These are phyloP conservation scores for Phytophthora crassamura DNA, from an alignment of 352 stramenopile genomes.

Conservation along the genomic window DNA sequence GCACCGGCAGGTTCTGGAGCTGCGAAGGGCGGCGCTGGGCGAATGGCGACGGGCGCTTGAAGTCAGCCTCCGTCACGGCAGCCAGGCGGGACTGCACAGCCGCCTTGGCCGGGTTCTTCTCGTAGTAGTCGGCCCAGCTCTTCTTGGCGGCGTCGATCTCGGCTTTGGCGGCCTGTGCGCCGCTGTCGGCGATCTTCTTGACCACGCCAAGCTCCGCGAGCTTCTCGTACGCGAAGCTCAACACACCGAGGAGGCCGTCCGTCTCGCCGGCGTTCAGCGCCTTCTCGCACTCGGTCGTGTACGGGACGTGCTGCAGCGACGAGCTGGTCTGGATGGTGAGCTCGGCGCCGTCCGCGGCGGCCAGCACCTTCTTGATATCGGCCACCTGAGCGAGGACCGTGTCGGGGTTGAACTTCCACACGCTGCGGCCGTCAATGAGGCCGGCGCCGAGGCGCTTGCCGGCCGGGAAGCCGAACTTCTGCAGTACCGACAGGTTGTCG, in stretches of 20 bases:
- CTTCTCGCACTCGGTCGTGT: slow-evolving; percentile 82
- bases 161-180: slow-evolving; percentile 55
- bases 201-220: slow-evolving; percentile 87
- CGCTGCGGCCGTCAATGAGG: slow-evolving; percentile 90
- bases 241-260: slow-evolving; percentile 71
- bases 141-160: slow-evolving; percentile 71
- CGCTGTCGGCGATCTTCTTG: slow-evolving; percentile 72
- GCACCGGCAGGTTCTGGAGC: slow-evolving; percentile 69
- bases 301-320: slow-evolving; percentile 92
- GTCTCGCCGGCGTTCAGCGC: slow-evolving; percentile 77
- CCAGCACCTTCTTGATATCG: slow-evolving; percentile 71
- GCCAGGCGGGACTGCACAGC: slow-evolving; percentile 65
- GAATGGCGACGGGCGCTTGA: slow-evolving; percentile 86
- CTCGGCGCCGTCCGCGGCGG: slow-evolving; percentile 44
- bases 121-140: slow-evolving; percentile 74
- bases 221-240: slow-evolving; percentile 93
- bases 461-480: slow-evolving; percentile 87
- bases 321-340: slow-evolving; percentile 90
- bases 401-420: slow-evolving; percentile 90
- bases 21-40: slow-evolving; percentile 75
- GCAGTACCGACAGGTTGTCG: slow-evolving; percentile 81
- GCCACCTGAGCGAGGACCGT: slow-evolving; percentile 57
- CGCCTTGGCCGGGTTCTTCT: slow-evolving; percentile 84
- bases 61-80: slow-evolving; percentile 74
- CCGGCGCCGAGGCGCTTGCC: slow-evolving; percentile 89